Percentiles rank a stretch among this genome's conserved stretches.
phyloP scores from a whole-genome alignment of 2,329 filamentous ascomycete species.

The Cadophora gregata region DNA sequence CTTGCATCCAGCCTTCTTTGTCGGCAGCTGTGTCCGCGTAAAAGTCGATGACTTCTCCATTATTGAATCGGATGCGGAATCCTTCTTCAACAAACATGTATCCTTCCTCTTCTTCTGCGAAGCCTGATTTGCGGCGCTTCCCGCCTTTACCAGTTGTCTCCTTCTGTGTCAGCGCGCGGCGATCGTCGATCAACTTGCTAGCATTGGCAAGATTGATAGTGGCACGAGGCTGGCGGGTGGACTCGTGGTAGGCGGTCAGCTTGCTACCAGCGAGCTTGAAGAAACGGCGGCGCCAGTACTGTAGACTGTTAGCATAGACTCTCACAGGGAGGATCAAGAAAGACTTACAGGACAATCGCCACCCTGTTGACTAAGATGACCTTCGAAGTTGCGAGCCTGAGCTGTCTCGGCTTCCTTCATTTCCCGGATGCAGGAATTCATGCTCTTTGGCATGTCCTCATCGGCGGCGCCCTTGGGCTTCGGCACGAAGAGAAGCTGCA shows the following conservation, averaged over 20 bases:
- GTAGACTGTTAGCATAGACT: slow-evolving; percentile 47
- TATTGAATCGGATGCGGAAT: slow-evolving; percentile 98
- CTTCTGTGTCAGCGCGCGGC: slow-evolving; percentile 80
- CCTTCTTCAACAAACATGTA: slow-evolving; percentile 99
- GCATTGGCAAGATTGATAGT: slow-evolving; percentile 97
- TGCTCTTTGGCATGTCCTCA: slow-evolving; percentile 99
- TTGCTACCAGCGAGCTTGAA: slow-evolving; percentile 93
- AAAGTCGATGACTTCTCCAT: slow-evolving; percentile 75
- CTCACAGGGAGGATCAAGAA: not conserved
- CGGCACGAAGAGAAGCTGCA: slow-evolving; percentile 94
- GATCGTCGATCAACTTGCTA: slow-evolving; percentile 91
- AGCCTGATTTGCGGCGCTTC: slow-evolving; percentile 87
- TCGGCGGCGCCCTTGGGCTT: slow-evolving; percentile 86
- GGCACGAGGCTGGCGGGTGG: slow-evolving; percentile 91
- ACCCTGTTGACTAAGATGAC: slow-evolving; percentile 92
- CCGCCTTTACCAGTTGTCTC: slow-evolving; percentile 79
- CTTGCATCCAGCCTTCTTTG: slow-evolving; percentile 95
- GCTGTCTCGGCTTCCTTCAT: slow-evolving; percentile 88
- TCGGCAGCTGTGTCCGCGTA: slow-evolving; percentile 88
- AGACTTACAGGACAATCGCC: slow-evolving; percentile 94
- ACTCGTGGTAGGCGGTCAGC: slow-evolving; percentile 94
- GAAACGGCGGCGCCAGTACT: slow-evolving; percentile 98
- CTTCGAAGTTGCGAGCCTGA: slow-evolving; percentile 80
- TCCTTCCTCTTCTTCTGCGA: slow-evolving; percentile 97
- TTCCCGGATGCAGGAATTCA: slow-evolving; percentile 95